These are phyloP conservation scores for Cytospora piceae DNA, from an alignment of 2,329 filamentous ascomycete species.

Conservation along the genomic window DNA sequence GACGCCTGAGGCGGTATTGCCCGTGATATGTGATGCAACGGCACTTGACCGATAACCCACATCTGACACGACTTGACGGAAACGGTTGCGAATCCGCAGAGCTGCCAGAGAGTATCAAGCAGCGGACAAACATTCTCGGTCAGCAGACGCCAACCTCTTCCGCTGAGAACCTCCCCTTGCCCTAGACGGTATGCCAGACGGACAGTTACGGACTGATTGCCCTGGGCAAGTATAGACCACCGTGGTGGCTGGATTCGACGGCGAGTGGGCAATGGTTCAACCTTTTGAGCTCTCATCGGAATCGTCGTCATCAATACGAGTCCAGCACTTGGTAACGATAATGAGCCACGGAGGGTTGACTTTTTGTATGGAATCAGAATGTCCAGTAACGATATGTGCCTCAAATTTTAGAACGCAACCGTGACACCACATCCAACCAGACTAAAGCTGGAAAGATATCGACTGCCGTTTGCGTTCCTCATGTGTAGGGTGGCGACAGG, in stretches of 20 bases:
- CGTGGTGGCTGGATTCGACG: constrained; percentile 34
- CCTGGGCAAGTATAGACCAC: constrained; percentile 40
- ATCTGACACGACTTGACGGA: constrained; percentile 62
- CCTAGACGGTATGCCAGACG: constrained; percentile 44
- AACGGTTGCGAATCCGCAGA: constrained; percentile 52
- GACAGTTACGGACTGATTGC: constrained; percentile 44
- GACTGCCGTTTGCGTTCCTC: not conserved
- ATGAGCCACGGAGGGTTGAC: not conserved
- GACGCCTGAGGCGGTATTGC: constrained; percentile 53
- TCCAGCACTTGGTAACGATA: not conserved
- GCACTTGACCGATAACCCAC: constrained; percentile 59
- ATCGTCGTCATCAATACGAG: not conserved
- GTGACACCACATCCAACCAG: not conserved
- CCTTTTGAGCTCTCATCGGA: constrained; percentile 27
- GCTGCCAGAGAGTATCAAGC: constrained; percentile 56
- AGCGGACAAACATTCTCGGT: constrained; percentile 58
- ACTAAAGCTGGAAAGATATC: not conserved
- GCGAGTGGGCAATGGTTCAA: constrained; percentile 42
- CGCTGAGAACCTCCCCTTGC: constrained; percentile 37
- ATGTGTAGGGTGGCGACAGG: not conserved
- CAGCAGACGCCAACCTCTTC: constrained; percentile 32
- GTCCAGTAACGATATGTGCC: not conserved
- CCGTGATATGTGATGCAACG: constrained; percentile 45
- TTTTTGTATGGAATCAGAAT: not conserved
- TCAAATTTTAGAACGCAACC: not conserved